Conservation (phyloP, 108 stramenopile species). For the Seminavis robusta region DNA sequence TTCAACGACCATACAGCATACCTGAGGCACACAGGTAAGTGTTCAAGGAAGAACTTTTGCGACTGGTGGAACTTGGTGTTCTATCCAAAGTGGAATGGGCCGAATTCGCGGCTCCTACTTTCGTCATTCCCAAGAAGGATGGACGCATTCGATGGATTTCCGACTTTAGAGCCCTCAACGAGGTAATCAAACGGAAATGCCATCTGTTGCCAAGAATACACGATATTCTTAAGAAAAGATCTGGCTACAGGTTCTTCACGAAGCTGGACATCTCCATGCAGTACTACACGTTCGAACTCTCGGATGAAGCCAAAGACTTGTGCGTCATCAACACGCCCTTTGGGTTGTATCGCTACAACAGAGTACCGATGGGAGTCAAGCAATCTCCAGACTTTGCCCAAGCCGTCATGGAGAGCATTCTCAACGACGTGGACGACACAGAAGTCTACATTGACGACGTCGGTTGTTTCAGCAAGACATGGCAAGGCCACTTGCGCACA, state of each 20-base stretch:
- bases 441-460: conserved; percentile 52
- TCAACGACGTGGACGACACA: conserved; percentile 15
- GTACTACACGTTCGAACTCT: conserved; percentile 33
- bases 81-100: conserved; percentile 25
- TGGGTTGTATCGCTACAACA: conserved; percentile 31
- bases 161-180: conserved; percentile 38
- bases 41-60: conserved; percentile 25
- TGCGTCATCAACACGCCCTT: conserved; percentile 38
- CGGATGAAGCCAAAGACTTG: conserved; percentile 13
- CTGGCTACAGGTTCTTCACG: conserved; percentile 11
- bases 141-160: conserved; percentile 1
- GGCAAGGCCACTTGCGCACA: conserved; percentile 24
- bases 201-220: conserved; percentile 25
- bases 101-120: conserved; percentile 25
- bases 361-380: conserved; percentile 47
- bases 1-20: conserved; percentile 15
- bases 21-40: conserved; percentile 9
- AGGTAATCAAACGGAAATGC: conserved; percentile 7
- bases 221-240: conserved; percentile 9
- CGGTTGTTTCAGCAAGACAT: conserved; percentile 24
- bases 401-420: conserved; percentile 15
- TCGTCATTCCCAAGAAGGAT: conserved; percentile 42
- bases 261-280: conserved; percentile 26
- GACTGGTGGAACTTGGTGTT: conserved; percentile 20
- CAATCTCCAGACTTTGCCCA: conserved; percentile 47